Conservation (phyloP, 108 stramenopile species). For the Stephanodiscus triporus region DNA sequence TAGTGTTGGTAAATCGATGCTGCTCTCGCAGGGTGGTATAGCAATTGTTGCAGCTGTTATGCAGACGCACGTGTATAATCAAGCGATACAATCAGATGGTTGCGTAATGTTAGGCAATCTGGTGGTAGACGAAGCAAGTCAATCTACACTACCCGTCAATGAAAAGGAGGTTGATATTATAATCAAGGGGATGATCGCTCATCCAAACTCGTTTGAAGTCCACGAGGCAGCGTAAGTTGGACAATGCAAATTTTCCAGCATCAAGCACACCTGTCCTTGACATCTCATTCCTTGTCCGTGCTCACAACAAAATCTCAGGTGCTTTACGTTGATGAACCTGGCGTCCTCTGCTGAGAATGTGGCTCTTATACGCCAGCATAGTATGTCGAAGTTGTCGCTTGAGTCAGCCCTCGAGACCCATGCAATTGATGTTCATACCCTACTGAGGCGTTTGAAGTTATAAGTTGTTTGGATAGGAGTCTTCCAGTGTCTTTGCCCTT, state of each 20-base stretch:
- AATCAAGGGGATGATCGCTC: conserved; percentile 13
- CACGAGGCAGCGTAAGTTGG: conserved; percentile 34
- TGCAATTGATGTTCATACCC: not conserved
- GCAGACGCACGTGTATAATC: conserved; percentile 21
- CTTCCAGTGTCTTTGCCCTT: no score
- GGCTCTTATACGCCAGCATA: not conserved
- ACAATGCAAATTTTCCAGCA: not conserved
- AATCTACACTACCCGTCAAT: conserved; percentile 26
- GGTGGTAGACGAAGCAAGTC: conserved; percentile 22
- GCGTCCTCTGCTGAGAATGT: conserved; percentile 6
- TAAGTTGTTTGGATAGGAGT: no score
- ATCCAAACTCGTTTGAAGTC: conserved; percentile 25
- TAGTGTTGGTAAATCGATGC: conserved; percentile 20
- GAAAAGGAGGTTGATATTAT: conserved; percentile 29
- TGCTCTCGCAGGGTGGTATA: conserved; percentile 12
- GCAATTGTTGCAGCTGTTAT: conserved; percentile 33
- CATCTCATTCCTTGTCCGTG: not conserved
- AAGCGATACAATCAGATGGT: conserved; percentile 42
- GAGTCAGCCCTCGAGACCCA: not conserved
- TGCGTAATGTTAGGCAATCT: conserved; percentile 44
- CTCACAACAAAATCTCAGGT: conserved; percentile 1
- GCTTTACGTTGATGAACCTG: conserved; percentile 14
- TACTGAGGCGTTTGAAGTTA: not conserved
- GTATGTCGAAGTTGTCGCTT: not conserved
- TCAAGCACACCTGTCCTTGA: not conserved